These are phyloP conservation scores for Suillus paluster DNA, from an alignment of 768 basidiomycete genomes.

Conservation along the genomic window DNA sequence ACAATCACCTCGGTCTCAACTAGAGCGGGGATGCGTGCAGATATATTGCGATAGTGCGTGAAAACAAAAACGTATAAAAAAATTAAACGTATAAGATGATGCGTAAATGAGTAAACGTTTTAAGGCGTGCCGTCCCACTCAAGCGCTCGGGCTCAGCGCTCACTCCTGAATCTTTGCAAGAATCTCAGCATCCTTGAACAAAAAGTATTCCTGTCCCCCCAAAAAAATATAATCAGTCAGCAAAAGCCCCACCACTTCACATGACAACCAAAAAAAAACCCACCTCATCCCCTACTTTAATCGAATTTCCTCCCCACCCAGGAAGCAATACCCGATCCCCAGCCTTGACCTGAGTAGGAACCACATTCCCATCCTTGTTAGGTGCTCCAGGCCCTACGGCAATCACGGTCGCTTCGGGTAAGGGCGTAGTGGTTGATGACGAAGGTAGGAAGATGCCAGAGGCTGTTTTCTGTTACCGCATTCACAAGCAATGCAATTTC, in stretches of 20 bases:
- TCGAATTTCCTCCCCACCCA: conserved; percentile 94
- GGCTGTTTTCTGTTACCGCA: conserved; percentile 85
- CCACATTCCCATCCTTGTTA: conserved; percentile 78
- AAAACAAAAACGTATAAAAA: conserved; percentile 23
- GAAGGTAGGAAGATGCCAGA: conserved; percentile 95
- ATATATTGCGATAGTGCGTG: conserved; percentile 30
- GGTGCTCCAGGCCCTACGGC: conserved; percentile 95
- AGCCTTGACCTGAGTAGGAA: conserved; percentile 78
- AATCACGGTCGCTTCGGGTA: conserved; percentile 97
- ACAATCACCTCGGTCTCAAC: not conserved
- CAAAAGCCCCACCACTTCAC: not conserved
- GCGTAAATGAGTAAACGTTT: conserved; percentile 19
- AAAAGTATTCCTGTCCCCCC: conserved; percentile 94
- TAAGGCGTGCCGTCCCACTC: not conserved
- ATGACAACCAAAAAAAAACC: conserved; percentile 37
- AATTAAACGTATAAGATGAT: conserved; percentile 20
- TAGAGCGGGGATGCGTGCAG: conserved; percentile 35
- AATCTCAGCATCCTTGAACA: conserved; percentile 95
- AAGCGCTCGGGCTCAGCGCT: conserved; percentile 6
- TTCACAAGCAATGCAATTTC: not conserved
- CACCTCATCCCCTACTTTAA: conserved; percentile 97
- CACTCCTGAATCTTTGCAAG: conserved; percentile 95
- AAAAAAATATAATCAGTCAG: conserved; percentile 4
- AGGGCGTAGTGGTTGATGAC: conserved; percentile 78
- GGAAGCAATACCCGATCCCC: conserved; percentile 95